Evolutionary conservation across 1,284 basidiomycete genomes (phyloP), one percentile per base, ranked within the genome.

Genomic region (Pseudozyma tsukubaensis): DNA sequence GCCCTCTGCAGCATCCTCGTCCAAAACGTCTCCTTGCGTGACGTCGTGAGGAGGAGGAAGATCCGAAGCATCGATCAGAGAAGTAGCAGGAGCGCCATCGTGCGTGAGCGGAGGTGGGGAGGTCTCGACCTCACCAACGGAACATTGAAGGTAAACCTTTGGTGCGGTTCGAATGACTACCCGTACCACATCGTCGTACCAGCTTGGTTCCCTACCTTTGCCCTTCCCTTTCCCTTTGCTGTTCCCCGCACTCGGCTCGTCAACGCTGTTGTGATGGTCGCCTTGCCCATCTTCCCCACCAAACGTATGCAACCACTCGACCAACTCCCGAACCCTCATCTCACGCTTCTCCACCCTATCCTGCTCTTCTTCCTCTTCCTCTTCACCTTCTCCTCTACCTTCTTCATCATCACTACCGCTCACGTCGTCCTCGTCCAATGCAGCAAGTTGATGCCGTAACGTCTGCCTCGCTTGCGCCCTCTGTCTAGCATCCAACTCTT

Each of bases 131-230:
- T 72, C 64, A 19, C 73, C 73, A 13, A 76, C 68, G 7, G 73
- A 76, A 42, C 73, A 76, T 36, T 76, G 73, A 40, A 76, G 43
- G 47, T 72, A 76, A 45, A 71, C 58, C n/a, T 39, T 51, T 1
- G 59, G 59, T 1, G 70, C 70, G 34, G 64, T 72, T 6, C 63
- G 63, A 16, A 59, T 42, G n/a, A 40, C 56, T 21, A 71, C n/a
- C 1, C 56, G 52, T n/a, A 72, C 21, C 0, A 36, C 9, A 35
- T 67, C 55, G 44, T 57, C 43, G 54, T 64, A 60, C 10, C 9
- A 67, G 0, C n/a, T 11, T 3, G 70, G 70, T 35, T 72, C 63
- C 6, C 60, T 48, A 8, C 8, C 18, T 36, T 74, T 75, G 19
- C 65, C 59, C 42, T 73, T 73, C 14, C 64, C 72, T 24, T 50